Evolutionary conservation across 176 grass and related monocot genomes (phyloP).

Genomic region (bread wheat (Triticum aestivum)): DNA sequence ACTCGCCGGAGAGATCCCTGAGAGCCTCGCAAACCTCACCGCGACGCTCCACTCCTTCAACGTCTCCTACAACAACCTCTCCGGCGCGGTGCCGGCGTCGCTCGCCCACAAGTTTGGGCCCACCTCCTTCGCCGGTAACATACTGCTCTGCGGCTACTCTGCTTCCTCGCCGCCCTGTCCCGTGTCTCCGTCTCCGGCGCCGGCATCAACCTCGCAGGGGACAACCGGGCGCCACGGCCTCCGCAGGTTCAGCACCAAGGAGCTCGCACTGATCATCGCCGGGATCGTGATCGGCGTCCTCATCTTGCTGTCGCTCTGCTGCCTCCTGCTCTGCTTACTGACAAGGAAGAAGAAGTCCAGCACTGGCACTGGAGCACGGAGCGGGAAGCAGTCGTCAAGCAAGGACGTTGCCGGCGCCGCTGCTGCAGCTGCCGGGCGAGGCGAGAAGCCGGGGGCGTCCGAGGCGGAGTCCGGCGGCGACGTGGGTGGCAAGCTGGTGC

Average conservation of each 20-base stretch:
- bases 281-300: conserved; percentile 40
- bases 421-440: background rate
- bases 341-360: conserved; percentile 32
- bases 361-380: conserved; percentile 10
- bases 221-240: background rate
- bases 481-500: background rate
- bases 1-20: conserved; percentile 53
- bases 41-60: conserved; percentile 46
- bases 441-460: conserved; percentile 9
- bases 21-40: conserved; percentile 57
- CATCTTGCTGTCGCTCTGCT: conserved; percentile 63
- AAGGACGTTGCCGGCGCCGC: background rate
- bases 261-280: conserved; percentile 53
- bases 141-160: conserved; percentile 9
- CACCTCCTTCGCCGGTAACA: background rate
- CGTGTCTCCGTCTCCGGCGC: conserved; percentile 6
- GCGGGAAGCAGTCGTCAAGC: conserved; percentile 11
- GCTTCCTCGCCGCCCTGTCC: conserved; percentile 10
- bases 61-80: conserved; percentile 58
- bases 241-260: conserved; percentile 36
- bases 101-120: background rate
- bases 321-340: conserved; percentile 58
- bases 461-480: conserved; percentile 6
- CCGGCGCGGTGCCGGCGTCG: background rate
- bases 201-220: conserved; percentile 8